Evolutionary conservation across 768 basidiomycete species (phyloP), one percentile per base, ranked within the genome.

Genomic region (Roridomyces roridus): DNA sequence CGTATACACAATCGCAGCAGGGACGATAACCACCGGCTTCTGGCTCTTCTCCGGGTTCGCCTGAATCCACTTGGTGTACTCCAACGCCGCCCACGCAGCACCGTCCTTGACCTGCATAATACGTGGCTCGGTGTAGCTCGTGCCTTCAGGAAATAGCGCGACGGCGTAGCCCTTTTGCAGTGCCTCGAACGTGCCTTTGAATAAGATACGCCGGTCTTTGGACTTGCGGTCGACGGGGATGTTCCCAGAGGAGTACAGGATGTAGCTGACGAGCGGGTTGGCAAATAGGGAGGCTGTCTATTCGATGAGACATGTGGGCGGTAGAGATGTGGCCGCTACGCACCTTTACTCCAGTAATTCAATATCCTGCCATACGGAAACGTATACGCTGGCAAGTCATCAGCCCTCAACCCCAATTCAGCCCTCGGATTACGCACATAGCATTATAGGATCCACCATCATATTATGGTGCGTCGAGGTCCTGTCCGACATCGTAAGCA

Each of bases 221-320:
- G 85, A 92, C 76, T 92, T 95, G 57, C 97, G 85, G 72, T 97
- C 96, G 31, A 98, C 96, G 21, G 96, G 95, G 62, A 99, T 96
- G 72, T 97, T 97, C n/a, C 97, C 96, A 2, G 96, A 91, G 58
- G 91, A 90, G 48, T 84, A 83, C 9, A 98, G 80, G 55, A 98
- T 82, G 61, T 85, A 87, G 24, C 82, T 80, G 53, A 89, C 76
- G 10, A 85, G 71, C 3, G 92, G 92, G 69, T 97, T 89, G 17
- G 76, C 82, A 70, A 96, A 98, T 41, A 99, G 77, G 43, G 85
- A 82, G 21, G 89, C 90, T 88, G 46, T 21, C 57, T 46, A 59
- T 58, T 55, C 55, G 37, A 48, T 54, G 34, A 51, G 15, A 24
- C 34, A 28, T 46, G 29, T 14, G 25, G 18, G 17, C 6, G 41